Base-by-base conservation (phyloP, 352 stramenopile species). In the Saprolegnia diclina region DNA sequence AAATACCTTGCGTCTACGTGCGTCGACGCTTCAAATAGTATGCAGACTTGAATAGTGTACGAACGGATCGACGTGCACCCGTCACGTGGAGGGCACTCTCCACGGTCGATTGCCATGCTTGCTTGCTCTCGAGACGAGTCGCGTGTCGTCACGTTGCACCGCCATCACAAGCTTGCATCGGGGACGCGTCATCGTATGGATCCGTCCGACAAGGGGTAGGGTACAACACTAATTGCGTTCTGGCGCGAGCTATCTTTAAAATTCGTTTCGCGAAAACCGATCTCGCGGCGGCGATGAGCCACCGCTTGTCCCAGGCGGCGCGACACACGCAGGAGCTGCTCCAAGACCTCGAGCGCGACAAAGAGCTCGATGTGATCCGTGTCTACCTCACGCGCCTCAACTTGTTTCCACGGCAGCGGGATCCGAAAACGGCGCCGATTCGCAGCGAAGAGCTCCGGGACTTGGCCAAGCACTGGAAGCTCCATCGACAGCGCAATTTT, bases 361-460 rank as follows among this genome's bases (percentile, higher is more conserved):
- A 96, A 72, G 85, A 94, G 50, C 73, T 95, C 11, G 88, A 96
- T 67, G 77, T 93, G 29, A 71, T 96, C 45, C 85, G 88, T 32
- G 84, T 84, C 45, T 94, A 93, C 74, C 74, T 96, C 16, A 88
- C 80, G n/a, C 76, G 84, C 0, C 89, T 93, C 38, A 74, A 90
- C 42, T 61, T 96, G 37, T 96, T 94, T 48, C 84, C 85, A 0
- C 73, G 81, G 9, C 80, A 89, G 56, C 83, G 85, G 13, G 87
- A 95, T 56, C 82, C 84, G 0, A 76, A 80, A 18, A 77, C 84
- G 29, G 87, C 87, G 1, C 82, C 82, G 11, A 96, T 96, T 64
- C 89, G 86, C 18, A 91, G 91, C n/a, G 88, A 96, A 70, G 87
- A 96, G 69, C 76, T 96, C n/a, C 95, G 95, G 67, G 90, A 96